Evolutionary conservation across 1,284 basidiomycete genomes (phyloP).

Genomic region (Moesziomyces antarcticus): DNA sequence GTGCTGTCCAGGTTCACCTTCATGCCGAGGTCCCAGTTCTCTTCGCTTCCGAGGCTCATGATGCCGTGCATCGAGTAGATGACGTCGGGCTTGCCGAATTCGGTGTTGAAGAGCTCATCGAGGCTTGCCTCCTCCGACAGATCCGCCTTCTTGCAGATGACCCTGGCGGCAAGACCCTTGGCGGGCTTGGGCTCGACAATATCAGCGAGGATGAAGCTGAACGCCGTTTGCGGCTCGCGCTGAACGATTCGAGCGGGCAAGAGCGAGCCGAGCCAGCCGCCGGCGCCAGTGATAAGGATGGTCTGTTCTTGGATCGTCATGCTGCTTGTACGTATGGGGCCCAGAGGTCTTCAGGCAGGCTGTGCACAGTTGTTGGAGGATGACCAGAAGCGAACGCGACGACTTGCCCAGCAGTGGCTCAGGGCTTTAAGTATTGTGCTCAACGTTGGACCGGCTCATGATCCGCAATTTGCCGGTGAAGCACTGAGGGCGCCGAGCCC

Average conservation of each 20-base stretch:
- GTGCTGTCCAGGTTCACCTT: slow-evolving; percentile 32
- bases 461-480: not conserved
- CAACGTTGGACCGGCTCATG: no score
- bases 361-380: no score
- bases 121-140: slow-evolving; percentile 10
- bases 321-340: not conserved
- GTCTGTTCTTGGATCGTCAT: slow-evolving; percentile 24
- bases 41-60: slow-evolving; percentile 35
- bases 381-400: not conserved
- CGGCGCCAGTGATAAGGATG: slow-evolving; percentile 43
- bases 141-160: slow-evolving; percentile 26
- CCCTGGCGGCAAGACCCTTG: slow-evolving; percentile 11
- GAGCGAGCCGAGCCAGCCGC: slow-evolving; percentile 33
- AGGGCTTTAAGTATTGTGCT: not conserved
- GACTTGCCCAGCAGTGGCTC: no score
- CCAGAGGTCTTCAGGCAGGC: no score
- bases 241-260: slow-evolving; percentile 20
- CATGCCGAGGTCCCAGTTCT: slow-evolving; percentile 33
- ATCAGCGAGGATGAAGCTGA: slow-evolving; percentile 39
- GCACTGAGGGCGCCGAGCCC: not conserved
- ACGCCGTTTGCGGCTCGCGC: slow-evolving; percentile 18
- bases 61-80: slow-evolving; percentile 41
- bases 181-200: slow-evolving; percentile 26
- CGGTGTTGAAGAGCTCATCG: slow-evolving; percentile 25
- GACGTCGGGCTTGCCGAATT: slow-evolving; percentile 30